Evolutionary conservation across 2,329 filamentous ascomycete genomes (phyloP).

Genomic region (Fusarium xyrophilum): DNA sequence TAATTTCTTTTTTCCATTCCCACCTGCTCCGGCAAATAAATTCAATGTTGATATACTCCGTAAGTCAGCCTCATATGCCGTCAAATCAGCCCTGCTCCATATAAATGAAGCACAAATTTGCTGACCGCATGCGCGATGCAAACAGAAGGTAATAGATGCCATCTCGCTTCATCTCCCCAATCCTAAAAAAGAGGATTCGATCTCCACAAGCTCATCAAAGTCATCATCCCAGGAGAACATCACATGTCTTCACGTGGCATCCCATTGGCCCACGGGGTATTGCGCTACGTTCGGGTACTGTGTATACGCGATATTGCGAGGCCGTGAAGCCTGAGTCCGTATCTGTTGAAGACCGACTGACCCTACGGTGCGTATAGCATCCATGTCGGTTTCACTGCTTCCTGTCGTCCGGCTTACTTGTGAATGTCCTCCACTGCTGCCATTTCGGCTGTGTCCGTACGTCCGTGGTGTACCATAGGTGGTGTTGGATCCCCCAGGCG

Average conservation of each 20-base stretch:
- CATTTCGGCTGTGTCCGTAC: conserved; percentile 43
- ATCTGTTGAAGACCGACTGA: conserved; percentile 35
- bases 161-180: conserved; percentile 15
- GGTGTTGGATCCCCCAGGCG: conserved; percentile 36
- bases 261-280: conserved; percentile 35
- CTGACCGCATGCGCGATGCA: conserved; percentile 12
- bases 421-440: conserved; percentile 48
- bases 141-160: conserved; percentile 3
- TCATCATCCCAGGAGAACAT: conserved; percentile 1
- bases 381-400: conserved; percentile 42
- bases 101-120: conserved; percentile 25
- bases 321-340: conserved; percentile 31
- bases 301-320: conserved; percentile 34
- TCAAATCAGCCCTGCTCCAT: conserved; percentile 19
- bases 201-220: conserved; percentile 10
- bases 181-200: conserved; percentile 6
- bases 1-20: conserved; percentile 17
- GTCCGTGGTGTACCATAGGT: conserved; percentile 43
- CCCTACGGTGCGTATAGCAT: conserved; percentile 33
- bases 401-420: conserved; percentile 45
- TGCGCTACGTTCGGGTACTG: conserved; percentile 20
- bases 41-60: not conserved
- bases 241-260: conserved; percentile 2
- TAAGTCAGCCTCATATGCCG: conserved; percentile 7
- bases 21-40: conserved; percentile 7